Conservation (phyloP, 768 basidiomycete genomes). For the Mycena amicta region DNA sequence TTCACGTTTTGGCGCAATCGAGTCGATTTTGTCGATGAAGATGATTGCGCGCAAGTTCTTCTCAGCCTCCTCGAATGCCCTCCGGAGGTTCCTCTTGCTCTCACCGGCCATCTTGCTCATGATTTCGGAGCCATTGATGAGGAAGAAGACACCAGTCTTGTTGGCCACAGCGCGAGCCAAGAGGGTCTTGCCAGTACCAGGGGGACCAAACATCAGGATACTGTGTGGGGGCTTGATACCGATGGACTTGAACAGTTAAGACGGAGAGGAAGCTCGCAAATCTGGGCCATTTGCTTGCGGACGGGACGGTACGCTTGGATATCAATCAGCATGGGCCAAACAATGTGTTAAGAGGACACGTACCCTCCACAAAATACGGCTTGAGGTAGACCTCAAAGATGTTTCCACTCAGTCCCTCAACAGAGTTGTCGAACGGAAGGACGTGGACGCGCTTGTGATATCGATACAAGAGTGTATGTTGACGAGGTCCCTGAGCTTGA, state of each 20-base stretch:
- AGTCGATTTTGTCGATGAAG: constrained; percentile 99
- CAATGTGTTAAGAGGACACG: constrained; percentile 17
- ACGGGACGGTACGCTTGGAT: constrained; percentile 84
- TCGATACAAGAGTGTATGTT: constrained; percentile 95
- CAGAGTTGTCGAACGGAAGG: constrained; percentile 96
- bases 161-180: constrained; percentile 99
- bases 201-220: constrained; percentile 98
- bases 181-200: constrained; percentile 98
- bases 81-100: constrained; percentile 93
- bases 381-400: constrained; percentile 98
- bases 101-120: constrained; percentile 99
- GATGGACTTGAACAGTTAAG: constrained; percentile 98
- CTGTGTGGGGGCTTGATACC: constrained; percentile 99
- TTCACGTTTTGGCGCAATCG: constrained; percentile 93
- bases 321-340: constrained; percentile 5
- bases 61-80: constrained; percentile 99
- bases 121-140: constrained; percentile 99
- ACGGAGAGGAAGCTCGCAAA: constrained; percentile 96
- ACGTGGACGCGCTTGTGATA: constrained; percentile 97
- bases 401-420: constrained; percentile 97
- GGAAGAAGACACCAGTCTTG: constrained; percentile 99
- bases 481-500: constrained; percentile 95
- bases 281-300: constrained; percentile 99
- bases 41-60: constrained; percentile 99
- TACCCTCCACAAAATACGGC: constrained; percentile 99